Conservation (phyloP, 75 land plant genomes). For the Pinus taeda region DNA sequence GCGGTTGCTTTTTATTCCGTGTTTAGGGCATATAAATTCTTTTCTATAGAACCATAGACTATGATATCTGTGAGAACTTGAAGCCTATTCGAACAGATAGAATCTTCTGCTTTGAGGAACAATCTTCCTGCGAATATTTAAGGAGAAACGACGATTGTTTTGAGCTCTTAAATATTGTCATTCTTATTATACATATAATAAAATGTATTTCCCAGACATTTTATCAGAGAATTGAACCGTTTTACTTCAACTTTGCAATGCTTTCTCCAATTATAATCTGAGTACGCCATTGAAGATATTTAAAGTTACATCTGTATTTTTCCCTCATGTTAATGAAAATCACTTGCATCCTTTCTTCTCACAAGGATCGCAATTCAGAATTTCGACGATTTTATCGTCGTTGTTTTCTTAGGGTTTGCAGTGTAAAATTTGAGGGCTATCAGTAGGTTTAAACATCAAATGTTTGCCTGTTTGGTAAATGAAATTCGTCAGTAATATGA, state of each 20-base stretch:
- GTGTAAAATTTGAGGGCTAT: not conserved
- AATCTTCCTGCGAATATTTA: not conserved
- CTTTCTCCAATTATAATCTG: not conserved
- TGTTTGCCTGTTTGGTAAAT: not conserved
- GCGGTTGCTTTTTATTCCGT: not conserved
- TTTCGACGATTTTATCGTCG: not conserved
- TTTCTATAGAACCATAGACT: not conserved
- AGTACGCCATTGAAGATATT: not conserved
- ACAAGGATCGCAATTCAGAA: not conserved
- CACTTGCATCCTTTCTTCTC: not conserved
- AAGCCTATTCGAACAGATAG: too few relatives aligned
- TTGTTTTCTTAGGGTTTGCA: not conserved
- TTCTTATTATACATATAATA: not conserved
- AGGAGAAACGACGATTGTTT: not conserved
- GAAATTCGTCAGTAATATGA: not conserved
- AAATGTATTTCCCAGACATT: not conserved
- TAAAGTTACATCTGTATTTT: not conserved
- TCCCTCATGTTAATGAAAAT: not conserved
- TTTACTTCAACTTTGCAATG: not conserved
- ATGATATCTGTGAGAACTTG: too few relatives aligned
- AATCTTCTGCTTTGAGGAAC: not conserved
- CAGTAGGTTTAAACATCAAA: not conserved
- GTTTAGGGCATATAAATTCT: not conserved
- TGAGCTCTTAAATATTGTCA: not conserved
- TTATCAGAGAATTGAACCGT: not conserved